A percentile compares a stretch with the other conserved stretches of the same genome.
phyloP scores from a whole-genome alignment of 331 rosid genomes.

The Quercus tomentella region DNA sequence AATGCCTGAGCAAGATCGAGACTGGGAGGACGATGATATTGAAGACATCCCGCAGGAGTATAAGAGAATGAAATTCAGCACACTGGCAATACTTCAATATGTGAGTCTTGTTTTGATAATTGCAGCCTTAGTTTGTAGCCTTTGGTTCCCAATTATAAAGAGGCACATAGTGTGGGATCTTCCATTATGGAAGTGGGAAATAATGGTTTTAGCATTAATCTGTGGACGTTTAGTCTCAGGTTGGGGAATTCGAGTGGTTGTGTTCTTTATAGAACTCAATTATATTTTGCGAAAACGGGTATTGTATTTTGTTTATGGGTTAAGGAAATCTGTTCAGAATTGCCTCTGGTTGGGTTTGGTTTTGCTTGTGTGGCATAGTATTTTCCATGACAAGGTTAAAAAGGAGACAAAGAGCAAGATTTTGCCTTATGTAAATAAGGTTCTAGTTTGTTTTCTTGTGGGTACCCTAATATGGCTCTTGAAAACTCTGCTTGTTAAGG shows the following conservation, averaged over 20 bases:
- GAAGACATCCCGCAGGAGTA: not conserved
- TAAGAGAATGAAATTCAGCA: not conserved
- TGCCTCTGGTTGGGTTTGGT: slow-evolving; percentile 86
- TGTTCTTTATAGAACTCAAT: slow-evolving; percentile 71
- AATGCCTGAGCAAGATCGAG: not conserved
- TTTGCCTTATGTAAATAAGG: slow-evolving; percentile 47
- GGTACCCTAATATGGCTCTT: slow-evolving; percentile 76
- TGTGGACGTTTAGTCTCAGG: slow-evolving; percentile 89
- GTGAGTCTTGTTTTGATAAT: slow-evolving; percentile 46
- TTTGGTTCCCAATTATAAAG: slow-evolving; percentile 38
- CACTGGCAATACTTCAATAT: slow-evolving; percentile 18
- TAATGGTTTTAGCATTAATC: slow-evolving; percentile 65
- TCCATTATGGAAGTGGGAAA: slow-evolving; percentile 88
- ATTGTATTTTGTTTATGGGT: slow-evolving; percentile 84
- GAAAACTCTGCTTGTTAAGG: slow-evolving; percentile 78
- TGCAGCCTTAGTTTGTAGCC: slow-evolving; percentile 44
- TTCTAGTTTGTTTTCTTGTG: slow-evolving; percentile 67
- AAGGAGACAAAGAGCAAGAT: slow-evolving; percentile 34
- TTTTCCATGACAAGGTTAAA: slow-evolving; percentile 60
- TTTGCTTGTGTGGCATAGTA: slow-evolving; percentile 62
- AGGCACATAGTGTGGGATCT: slow-evolving; percentile 52
- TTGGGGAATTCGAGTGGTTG: slow-evolving; percentile 64
- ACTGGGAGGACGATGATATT: not conserved
- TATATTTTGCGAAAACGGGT: slow-evolving; percentile 75
- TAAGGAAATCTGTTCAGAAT: slow-evolving; percentile 73